These are phyloP conservation scores for Striga hermonthica DNA, from an alignment of 305 asterid genomes.

Conservation along the genomic window DNA sequence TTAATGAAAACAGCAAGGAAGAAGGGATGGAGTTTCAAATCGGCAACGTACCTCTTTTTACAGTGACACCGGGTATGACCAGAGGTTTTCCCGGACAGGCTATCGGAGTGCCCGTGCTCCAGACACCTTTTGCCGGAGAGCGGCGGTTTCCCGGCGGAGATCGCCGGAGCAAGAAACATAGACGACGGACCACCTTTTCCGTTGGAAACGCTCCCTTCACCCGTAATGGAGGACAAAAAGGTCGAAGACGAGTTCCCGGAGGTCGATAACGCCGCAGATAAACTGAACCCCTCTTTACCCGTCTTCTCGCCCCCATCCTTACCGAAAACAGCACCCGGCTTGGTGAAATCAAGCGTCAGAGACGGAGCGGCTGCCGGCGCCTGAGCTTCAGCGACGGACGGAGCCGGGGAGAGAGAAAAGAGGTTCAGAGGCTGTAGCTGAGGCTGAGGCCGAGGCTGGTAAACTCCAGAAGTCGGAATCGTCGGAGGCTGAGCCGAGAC, in stretches of 20 bases:
- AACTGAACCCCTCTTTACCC: conserved; percentile 38
- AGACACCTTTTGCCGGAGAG: conserved; percentile 57
- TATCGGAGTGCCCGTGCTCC: conserved; percentile 51
- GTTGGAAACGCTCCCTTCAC: conserved; percentile 78
- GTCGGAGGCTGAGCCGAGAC: conserved; percentile 25
- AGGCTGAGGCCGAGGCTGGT: conserved; percentile 28
- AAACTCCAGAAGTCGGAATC: conserved; percentile 14
- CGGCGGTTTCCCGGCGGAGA: conserved; percentile 65
- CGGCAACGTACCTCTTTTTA: conserved; percentile 51
- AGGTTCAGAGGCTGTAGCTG: conserved; percentile 37
- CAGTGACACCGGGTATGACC: conserved; percentile 60
- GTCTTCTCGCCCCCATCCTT: conserved; percentile 31
- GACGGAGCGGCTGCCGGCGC: conserved; percentile 32
- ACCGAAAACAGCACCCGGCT: conserved; percentile 30
- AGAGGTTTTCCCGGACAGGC: conserved; percentile 44
- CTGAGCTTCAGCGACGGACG: conserved; percentile 7
- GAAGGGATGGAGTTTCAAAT: too few species aligned
- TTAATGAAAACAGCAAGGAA: not conserved
- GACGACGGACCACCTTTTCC: conserved; percentile 56
- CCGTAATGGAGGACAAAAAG: conserved; percentile 66
- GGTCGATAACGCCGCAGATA: conserved; percentile 47
- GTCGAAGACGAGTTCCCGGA: conserved; percentile 68
- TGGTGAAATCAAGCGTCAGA: conserved; percentile 51
- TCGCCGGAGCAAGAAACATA: conserved; percentile 38
- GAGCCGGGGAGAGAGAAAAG: conserved; percentile 32